Evolutionary conservation across 2,329 filamentous ascomycete genomes (phyloP).

Genomic region (Phaeoacremonium minimum): DNA sequence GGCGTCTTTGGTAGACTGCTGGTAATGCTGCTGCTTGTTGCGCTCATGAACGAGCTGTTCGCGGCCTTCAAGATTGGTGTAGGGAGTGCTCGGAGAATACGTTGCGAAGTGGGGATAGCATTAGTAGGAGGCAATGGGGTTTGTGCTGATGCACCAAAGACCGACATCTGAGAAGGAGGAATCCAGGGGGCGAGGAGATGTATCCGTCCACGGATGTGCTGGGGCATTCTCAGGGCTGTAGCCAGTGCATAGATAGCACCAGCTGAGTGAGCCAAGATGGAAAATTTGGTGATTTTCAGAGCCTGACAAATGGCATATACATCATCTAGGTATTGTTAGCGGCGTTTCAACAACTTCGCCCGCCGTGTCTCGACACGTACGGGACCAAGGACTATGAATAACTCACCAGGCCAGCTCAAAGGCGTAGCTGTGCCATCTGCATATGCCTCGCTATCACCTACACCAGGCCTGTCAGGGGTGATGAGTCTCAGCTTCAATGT

Average conservation of each 20-base stretch:
- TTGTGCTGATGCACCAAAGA: conserved; percentile 65
- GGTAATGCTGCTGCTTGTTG: conserved; percentile 81
- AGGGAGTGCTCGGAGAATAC: conserved; percentile 83
- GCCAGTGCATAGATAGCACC: conserved; percentile 97
- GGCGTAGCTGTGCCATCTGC: conserved; percentile 79
- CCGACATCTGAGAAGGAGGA: conserved; percentile 86
- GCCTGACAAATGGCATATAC: conserved; percentile 91
- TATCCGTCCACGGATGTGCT: conserved; percentile 89
- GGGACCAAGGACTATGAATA: neutral
- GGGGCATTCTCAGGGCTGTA: conserved; percentile 90
- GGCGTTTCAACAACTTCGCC: too few species aligned
- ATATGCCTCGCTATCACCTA: conserved; percentile 87
- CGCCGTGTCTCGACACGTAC: too few species aligned
- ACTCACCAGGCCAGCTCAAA: conserved; percentile 86
- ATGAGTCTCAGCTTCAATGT: conserved; percentile 87
- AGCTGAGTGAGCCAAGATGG: conserved; percentile 90
- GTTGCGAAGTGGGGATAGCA: conserved; percentile 85
- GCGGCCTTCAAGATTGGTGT: conserved; percentile 89
- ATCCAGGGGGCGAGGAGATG: conserved; percentile 97
- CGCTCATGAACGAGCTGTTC: conserved; percentile 92
- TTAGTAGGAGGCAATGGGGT: conserved; percentile 70
- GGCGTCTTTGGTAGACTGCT: conserved; percentile 68
- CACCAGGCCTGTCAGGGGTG: conserved; percentile 88
- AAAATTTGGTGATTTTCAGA: conserved; percentile 92
- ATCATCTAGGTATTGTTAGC: conserved; percentile 53